Evolutionary conservation across 352 stramenopile genomes (phyloP), one percentile per base, ranked within the genome.

Genomic region (Globisporangium cystogenes): DNA sequence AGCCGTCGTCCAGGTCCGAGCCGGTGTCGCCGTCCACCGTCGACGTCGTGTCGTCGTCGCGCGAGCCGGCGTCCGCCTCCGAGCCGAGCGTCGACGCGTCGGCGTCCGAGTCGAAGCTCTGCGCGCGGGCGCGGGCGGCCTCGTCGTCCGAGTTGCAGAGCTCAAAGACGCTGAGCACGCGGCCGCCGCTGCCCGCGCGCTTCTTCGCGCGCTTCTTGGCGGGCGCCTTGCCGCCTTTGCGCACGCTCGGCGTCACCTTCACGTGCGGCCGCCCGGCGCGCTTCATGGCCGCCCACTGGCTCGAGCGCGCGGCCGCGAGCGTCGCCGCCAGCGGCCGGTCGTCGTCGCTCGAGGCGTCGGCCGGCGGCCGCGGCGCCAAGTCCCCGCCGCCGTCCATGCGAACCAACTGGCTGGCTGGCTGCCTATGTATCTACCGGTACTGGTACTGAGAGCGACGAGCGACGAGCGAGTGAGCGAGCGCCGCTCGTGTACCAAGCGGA

Each of bases 121-220:
- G 59, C 7, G 53, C 50, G 15, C 68, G 58, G 20, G 48, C 51
- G 23, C 21, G 21, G n/a, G n/a, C n/a, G n/a, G 15, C 24, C 36
- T 86, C 77, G 40, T 82, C 73, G 40, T 62, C 77, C 56, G 74
- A 70, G 46, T 78, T 86, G 52, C 78, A 90, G 24, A 92, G 64
- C 57, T 92, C 82, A 45, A 89, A 64, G 39, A 92, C 74, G 43
- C 82, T 92, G 47, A 92, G 62, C 82, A 92, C n/a, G 52, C 35
- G 24, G 31, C 23, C 20, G 42, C 29, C 48, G 24, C 45, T 59
- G 35, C 46, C 47, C 26, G 41, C 48, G 44, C 36, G 18, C 23
- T 53, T 59, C 36, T 47, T 53, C 18, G 11, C 10, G 20, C 7
- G 20, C 31, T 21, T 36, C 33, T 43, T n/a, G 8, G 26, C 24